These are phyloP conservation scores for Lactarius deliciosus DNA, from an alignment of 768 basidiomycete species.

Conservation along the genomic window DNA sequence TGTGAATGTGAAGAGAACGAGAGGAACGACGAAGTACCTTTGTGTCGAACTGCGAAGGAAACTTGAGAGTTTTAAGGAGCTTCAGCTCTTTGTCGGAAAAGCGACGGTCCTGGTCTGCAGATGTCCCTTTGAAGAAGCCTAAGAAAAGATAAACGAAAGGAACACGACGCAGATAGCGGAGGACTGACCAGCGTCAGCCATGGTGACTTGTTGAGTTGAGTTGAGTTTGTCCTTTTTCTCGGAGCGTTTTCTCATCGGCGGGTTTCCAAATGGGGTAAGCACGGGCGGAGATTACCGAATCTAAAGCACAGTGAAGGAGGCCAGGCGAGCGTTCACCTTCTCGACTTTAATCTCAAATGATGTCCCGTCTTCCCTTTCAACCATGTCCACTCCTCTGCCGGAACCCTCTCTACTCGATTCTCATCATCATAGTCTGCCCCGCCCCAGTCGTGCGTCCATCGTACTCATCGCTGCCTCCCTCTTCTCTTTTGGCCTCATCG, in stretches of 20 bases:
- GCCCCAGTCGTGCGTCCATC: conserved; percentile 2
- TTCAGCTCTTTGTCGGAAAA: conserved; percentile 96
- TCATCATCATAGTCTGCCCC: neutral
- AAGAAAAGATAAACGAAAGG: neutral
- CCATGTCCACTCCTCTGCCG: neutral
- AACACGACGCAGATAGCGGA: neutral
- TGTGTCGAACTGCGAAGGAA: conserved; percentile 84
- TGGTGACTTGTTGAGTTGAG: conserved; percentile 10
- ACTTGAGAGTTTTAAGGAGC: conserved; percentile 85
- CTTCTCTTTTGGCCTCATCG: neutral
- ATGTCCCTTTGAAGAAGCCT: conserved; percentile 89
- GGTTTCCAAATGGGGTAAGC: neutral
- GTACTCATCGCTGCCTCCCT: conserved; percentile 3
- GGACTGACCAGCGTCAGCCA: conserved; percentile 30
- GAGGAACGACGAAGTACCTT: conserved; percentile 51
- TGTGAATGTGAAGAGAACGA: neutral
- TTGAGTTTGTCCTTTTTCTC: neutral
- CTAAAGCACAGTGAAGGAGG: neutral
- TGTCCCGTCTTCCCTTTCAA: neutral
- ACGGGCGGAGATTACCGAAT: neutral
- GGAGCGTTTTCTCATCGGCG: neutral
- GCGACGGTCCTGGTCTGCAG: conserved; percentile 86
- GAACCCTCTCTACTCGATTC: neutral
- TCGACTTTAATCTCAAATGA: neutral
- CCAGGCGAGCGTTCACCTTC: neutral